Conservation (phyloP, 2,329 filamentous ascomycete genomes). For the Plectosphaerella plurivora region DNA sequence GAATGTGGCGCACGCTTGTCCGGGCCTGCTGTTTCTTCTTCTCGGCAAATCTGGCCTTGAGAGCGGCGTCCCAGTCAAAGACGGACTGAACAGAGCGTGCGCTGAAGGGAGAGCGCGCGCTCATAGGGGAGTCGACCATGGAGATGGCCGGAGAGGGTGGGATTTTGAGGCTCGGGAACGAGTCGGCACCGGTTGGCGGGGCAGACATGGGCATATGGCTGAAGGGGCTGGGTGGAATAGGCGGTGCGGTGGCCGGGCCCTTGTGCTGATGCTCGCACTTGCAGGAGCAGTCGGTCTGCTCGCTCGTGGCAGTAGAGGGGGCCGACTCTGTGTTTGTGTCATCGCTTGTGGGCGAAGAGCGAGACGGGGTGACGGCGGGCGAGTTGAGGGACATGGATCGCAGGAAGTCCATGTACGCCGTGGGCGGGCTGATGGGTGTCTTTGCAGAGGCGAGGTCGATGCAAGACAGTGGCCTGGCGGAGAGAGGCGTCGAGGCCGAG, state of each 20-base stretch:
- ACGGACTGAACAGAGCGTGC: conserved; percentile 62
- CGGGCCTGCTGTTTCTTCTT: conserved; percentile 51
- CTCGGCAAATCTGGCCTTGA: conserved; percentile 63
- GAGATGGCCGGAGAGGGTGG: conserved; percentile 71
- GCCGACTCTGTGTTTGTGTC: conserved; percentile 21
- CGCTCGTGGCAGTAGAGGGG: conserved; percentile 40
- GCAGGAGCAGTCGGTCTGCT: conserved; percentile 52
- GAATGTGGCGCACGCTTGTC: conserved; percentile 65
- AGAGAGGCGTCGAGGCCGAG: conserved; percentile 66
- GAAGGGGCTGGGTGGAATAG: conserved; percentile 46
- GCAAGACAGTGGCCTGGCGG: conserved; percentile 31
- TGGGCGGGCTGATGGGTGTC: conserved; percentile 87
- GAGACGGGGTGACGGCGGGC: conserved; percentile 46
- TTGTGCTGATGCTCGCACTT: conserved; percentile 49
- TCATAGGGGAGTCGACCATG: conserved; percentile 64
- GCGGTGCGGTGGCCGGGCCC: conserved; percentile 31
- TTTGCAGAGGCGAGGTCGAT: conserved; percentile 53
- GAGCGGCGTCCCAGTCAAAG: conserved; percentile 73
- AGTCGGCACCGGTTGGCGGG: conserved; percentile 53
- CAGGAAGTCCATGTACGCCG: conserved; percentile 89
- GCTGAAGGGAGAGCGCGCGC: conserved; percentile 70
- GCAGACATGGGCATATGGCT: conserved; percentile 54
- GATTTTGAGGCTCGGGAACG: conserved; percentile 67
- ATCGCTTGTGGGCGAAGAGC: not conserved
- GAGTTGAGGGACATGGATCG: conserved; percentile 75